A percentile compares a stretch with the other conserved stretches of the same genome.
phyloP scores from a whole-genome alignment of 192 early-diverging fungal species.

The Pilaira anomala region DNA sequence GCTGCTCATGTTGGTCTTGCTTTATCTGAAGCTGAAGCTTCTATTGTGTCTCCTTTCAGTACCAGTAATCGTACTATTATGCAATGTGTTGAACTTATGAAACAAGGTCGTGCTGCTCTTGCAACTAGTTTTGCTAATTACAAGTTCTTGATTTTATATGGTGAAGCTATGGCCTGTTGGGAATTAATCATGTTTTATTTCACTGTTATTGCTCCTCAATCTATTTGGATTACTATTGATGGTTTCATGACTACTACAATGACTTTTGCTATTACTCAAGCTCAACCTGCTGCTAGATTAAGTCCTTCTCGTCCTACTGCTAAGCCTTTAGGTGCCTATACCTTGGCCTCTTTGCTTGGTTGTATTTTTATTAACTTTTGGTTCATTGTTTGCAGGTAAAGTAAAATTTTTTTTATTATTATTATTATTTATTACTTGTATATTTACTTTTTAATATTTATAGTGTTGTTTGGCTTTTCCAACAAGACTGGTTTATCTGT shows the following conservation, averaged over 20 bases:
- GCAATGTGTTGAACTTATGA: conserved; percentile 69
- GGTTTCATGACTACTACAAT: conserved; percentile 57
- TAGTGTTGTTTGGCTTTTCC: conserved; percentile 60
- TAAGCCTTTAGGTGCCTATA: conserved; percentile 68
- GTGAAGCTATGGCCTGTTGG: conserved; percentile 64
- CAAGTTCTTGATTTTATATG: conserved; percentile 77
- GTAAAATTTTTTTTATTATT: not conserved
- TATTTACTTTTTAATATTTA: not conserved
- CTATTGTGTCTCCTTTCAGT: conserved; percentile 84
- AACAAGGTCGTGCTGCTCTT: conserved; percentile 70
- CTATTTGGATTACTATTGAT: conserved; percentile 77
- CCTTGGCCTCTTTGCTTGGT: conserved; percentile 65
- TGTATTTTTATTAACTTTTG: conserved; percentile 68
- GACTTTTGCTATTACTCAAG: conserved; percentile 65
- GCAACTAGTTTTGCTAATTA: conserved; percentile 75
- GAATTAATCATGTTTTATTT: conserved; percentile 74
- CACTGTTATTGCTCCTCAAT: conserved; percentile 64
- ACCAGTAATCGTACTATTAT: conserved; percentile 54
- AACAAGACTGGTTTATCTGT: conserved; percentile 73
- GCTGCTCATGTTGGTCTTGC: conserved; percentile 81
- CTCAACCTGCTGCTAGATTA: conserved; percentile 54
- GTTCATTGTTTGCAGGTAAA: conserved; percentile 51
- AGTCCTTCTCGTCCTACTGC: conserved; percentile 68
- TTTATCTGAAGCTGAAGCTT: conserved; percentile 75
- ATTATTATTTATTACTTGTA: not conserved